These are phyloP conservation scores for Daldinia sp. DNA, from an alignment of 2,329 filamentous ascomycete species.

Conservation along the genomic window DNA sequence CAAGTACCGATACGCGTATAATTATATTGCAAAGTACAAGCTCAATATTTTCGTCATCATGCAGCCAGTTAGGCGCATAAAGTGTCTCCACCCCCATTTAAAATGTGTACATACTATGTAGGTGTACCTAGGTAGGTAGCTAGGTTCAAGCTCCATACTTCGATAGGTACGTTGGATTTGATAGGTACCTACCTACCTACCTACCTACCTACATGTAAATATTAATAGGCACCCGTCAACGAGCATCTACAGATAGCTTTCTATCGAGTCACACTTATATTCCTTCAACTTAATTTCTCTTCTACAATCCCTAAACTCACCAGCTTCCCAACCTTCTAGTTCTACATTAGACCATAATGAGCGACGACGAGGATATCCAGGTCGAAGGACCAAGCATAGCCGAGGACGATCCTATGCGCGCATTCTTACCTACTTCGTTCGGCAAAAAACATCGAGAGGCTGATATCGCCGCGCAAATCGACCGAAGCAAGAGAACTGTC, in stretches of 20 bases:
- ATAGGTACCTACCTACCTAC: background rate
- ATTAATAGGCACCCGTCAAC: background rate
- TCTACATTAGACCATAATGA: constrained; percentile 54
- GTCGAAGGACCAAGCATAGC: constrained; percentile 64
- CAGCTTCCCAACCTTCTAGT: too few species aligned
- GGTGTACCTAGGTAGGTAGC: background rate
- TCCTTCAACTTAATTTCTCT: constrained; percentile 6
- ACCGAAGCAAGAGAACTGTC: constrained; percentile 73
- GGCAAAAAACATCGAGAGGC: constrained; percentile 80
- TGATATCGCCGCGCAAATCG: constrained; percentile 81
- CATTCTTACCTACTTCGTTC: constrained; percentile 83
- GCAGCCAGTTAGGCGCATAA: constrained; percentile 11
- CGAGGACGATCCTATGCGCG: constrained; percentile 74
- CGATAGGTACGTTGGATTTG: background rate
- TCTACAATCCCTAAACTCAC: constrained; percentile 4
- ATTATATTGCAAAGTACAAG: constrained; percentile 1
- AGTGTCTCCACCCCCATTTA: background rate
- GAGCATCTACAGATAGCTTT: background rate
- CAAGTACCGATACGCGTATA: constrained; percentile 10
- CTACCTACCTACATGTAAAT: too few species aligned
- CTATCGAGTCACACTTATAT: constrained; percentile 11
- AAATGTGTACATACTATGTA: too few species aligned
- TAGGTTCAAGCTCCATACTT: background rate
- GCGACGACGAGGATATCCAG: constrained; percentile 67
- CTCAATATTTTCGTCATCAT: constrained; percentile 26